These are phyloP conservation scores for Bacidia rubella DNA, from an alignment of 495 filamentous ascomycete species.

Conservation along the genomic window DNA sequence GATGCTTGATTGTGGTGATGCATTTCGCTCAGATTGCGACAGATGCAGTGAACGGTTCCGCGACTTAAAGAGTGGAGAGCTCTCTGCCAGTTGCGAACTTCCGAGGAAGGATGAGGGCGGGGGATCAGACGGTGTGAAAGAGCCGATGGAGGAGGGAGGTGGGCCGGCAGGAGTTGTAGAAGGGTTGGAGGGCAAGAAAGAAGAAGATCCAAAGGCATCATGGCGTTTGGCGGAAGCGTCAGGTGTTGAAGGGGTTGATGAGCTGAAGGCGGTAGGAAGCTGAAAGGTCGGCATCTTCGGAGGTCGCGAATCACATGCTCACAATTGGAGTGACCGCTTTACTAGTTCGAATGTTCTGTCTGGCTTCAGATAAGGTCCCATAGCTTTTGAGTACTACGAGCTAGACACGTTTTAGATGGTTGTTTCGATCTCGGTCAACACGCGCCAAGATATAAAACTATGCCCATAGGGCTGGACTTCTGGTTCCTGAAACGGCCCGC, in stretches of 20 bases:
- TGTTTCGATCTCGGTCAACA: too few species aligned
- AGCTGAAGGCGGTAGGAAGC: slow-evolving; percentile 17
- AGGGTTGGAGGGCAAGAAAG: slow-evolving; percentile 30
- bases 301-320: neutral
- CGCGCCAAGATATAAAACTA: too few species aligned
- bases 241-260: slow-evolving; percentile 15
- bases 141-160: slow-evolving; percentile 52
- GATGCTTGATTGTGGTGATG: neutral
- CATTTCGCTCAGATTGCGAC: neutral
- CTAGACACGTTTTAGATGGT: too few species aligned
- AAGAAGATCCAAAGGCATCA: neutral
- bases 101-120: slow-evolving; percentile 51
- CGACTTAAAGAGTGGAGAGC: slow-evolving; percentile 24
- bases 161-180: slow-evolving; percentile 70
- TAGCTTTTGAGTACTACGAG: too few species aligned
- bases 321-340: neutral
- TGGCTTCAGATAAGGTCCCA: too few species aligned
- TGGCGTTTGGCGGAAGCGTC: slow-evolving; percentile 5
- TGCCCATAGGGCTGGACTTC: too few species aligned
- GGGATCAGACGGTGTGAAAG: slow-evolving; percentile 61
- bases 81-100: slow-evolving; percentile 46
- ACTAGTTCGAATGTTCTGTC: too few species aligned
- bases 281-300: slow-evolving; percentile 4
- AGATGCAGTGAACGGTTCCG: slow-evolving; percentile 6
- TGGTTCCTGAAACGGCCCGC: too few species aligned